Evolutionary conservation across 2,329 filamentous ascomycete genomes (phyloP), one percentile per base, ranked within the genome.

Genomic region (Alternaria burnsii): DNA sequence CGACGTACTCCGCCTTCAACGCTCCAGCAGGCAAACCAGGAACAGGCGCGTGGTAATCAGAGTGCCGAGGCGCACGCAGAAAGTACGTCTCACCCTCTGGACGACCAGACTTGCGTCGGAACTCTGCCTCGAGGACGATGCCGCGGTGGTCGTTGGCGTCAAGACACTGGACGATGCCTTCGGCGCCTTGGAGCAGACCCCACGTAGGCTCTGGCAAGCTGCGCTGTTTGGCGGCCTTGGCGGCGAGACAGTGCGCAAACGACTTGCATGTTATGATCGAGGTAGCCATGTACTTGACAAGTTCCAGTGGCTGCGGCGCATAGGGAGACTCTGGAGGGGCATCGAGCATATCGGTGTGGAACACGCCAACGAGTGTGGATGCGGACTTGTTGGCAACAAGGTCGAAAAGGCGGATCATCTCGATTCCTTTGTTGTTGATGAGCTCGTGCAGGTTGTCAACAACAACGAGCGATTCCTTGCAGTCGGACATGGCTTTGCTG

Each of bases 221-320:
- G 58, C 91, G 86, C 77, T 95, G 89, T 10, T 86, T 85, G 4
- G 94, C 93, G n/a, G 85, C 86, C 75, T 93, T 93, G 38, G 86
- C 85, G 30, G 89, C 88, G 5, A 95, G 84, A 43, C 91, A 86
- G 68, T 97, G 93, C 8, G 87, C 82, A 40, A 97, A 85, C 14
- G 88, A 91, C 40, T 90, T 88, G 0, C 91, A 83, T 5, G 87
- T 88, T 60, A 98, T 84, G 54, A 98, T 86, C 4, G 93, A 90
- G 4, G 95, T 99, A n/a, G 94, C 92, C 59, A 97, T 88, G 78
- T 96, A 96, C 46, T 85, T 87, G 22, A 98, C 83, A 1, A 93
- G 82, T 1, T 88, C 88, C 12, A 96, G 83, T 0, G 93, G 88
- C 28, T 70, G 69, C 20, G 64, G 81, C 9, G 59, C 63, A 26